Evolutionary conservation across 106 monocot genomes (phyloP).

Genomic region (Narthecium ossifragum): DNA sequence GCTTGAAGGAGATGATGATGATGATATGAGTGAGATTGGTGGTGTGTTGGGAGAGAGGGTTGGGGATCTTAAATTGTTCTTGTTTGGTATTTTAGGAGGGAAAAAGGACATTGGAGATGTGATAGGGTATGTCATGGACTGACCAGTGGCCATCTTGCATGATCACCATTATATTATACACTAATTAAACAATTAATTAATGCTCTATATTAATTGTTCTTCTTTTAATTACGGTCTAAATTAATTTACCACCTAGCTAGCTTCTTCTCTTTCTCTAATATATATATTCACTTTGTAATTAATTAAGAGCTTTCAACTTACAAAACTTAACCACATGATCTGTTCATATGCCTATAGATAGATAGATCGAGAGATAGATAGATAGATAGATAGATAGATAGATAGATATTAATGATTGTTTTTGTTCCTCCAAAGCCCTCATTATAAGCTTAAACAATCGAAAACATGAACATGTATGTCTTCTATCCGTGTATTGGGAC

Average conservation of each 20-base stretch:
- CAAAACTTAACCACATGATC: too few species aligned
- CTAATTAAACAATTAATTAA: not conserved
- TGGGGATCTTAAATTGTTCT: constrained; percentile 13
- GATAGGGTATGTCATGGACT: constrained; percentile 8
- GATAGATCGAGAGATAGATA: not conserved
- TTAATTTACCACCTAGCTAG: too few species aligned
- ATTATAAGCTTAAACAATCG: not conserved
- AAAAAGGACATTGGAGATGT: constrained; percentile 19
- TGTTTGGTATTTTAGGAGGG: constrained; percentile 4
- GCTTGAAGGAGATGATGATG: not conserved
- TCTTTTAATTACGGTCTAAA: too few species aligned
- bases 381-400: not conserved
- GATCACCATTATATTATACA: not conserved
- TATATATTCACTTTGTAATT: not conserved
- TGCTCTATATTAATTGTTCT: not conserved
- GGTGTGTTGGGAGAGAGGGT: not conserved
- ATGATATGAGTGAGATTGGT: not conserved
- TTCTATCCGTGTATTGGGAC: too few species aligned
- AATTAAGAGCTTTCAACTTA: not conserved
- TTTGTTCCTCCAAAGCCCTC: not conserved
- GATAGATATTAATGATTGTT: not conserved
- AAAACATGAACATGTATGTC: not conserved
- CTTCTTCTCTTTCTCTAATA: not conserved
- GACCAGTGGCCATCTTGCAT: too few species aligned
- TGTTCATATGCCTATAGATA: too few species aligned